Evolutionary conservation across 2,329 filamentous ascomycete species (phyloP).

Genomic region (Colletotrichum sp.): DNA sequence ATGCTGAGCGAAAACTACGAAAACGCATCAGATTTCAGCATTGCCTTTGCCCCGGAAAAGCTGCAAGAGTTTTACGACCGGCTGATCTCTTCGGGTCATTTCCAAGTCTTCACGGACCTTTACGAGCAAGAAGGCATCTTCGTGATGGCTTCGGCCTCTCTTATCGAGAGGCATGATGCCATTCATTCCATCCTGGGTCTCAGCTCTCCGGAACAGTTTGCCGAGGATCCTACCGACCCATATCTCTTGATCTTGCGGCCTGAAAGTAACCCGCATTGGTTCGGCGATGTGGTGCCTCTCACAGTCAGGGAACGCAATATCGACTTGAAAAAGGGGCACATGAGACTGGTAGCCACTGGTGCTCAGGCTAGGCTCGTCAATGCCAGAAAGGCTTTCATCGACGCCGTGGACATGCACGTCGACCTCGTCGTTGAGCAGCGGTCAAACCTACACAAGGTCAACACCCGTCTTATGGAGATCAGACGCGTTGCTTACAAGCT

Average conservation of each 20-base stretch:
- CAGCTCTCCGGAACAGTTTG: constrained; percentile 57
- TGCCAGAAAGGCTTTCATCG: constrained; percentile 79
- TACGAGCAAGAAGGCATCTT: constrained; percentile 79
- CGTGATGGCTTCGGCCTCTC: constrained; percentile 81
- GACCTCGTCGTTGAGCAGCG: constrained; percentile 91
- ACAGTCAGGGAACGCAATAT: constrained; percentile 78
- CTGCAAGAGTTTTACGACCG: constrained; percentile 81
- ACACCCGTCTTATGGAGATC: constrained; percentile 88
- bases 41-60: constrained; percentile 71
- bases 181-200: constrained; percentile 86
- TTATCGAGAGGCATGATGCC: constrained; percentile 78
- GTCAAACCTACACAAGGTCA: constrained; percentile 92
- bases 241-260: constrained; percentile 88
- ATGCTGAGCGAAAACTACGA: constrained; percentile 94
- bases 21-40: constrained; percentile 94
- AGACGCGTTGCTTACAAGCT: constrained; percentile 95
- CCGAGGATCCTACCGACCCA: constrained; percentile 77
- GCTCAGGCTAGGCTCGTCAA: constrained; percentile 79
- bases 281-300: constrained; percentile 75
- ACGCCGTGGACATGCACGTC: constrained; percentile 81
- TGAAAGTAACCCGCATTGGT: constrained; percentile 81
- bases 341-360: constrained; percentile 88
- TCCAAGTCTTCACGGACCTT: constrained; percentile 77
- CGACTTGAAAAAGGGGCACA: constrained; percentile 84
- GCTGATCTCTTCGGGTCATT: constrained; percentile 82